A percentile compares a stretch with the other conserved stretches of the same genome.
Evolutionary conservation across 495 filamentous ascomycete genomes (phyloP).

Genomic region (Cryomyces antarcticus): DNA sequence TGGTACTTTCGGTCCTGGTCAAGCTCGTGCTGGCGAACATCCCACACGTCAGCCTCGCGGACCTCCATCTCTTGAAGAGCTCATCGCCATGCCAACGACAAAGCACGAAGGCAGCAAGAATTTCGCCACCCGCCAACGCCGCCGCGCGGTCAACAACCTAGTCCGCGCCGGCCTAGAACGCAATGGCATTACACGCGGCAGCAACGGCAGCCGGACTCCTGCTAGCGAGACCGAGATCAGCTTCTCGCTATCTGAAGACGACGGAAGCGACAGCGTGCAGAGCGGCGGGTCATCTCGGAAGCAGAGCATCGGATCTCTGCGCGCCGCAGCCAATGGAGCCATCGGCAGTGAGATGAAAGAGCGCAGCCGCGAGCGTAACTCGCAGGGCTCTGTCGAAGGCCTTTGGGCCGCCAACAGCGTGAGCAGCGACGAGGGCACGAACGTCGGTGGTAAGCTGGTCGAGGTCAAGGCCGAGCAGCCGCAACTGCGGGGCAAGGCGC

Average conservation of each 20-base stretch:
- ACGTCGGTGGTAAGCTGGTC: slow-evolving; percentile 31
- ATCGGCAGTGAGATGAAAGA: slow-evolving; percentile 68
- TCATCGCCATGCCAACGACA: slow-evolving; percentile 72
- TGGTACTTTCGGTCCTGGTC: slow-evolving; percentile 83
- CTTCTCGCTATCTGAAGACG: slow-evolving; percentile 46
- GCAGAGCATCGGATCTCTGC: slow-evolving; percentile 59
- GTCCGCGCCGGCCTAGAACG: slow-evolving; percentile 80
- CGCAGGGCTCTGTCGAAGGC: slow-evolving; percentile 14
- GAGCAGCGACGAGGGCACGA: slow-evolving; percentile 36
- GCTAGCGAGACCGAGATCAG: slow-evolving; percentile 71
- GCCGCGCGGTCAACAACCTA: slow-evolving; percentile 75
- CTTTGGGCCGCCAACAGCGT: slow-evolving; percentile 38
- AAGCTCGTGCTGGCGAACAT: slow-evolving; percentile 83
- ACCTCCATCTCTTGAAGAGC: slow-evolving; percentile 79
- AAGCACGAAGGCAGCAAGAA: slow-evolving; percentile 97
- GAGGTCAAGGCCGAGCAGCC: slow-evolving; percentile 27
- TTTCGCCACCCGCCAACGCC: slow-evolving; percentile 83
- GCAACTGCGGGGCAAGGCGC: slow-evolving; percentile 11
- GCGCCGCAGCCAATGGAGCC: slow-evolving; percentile 57
- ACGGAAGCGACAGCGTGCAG: slow-evolving; percentile 48
- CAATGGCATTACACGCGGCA: slow-evolving; percentile 43
- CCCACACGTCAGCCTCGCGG: slow-evolving; percentile 84
- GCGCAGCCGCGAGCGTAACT: slow-evolving; percentile 33
- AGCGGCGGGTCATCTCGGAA: slow-evolving; percentile 47
- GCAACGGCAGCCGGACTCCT: slow-evolving; percentile 65